phyloP scores from a whole-genome alignment of 2,329 filamentous ascomycete genomes.

The Monosporascus cannonballus region DNA sequence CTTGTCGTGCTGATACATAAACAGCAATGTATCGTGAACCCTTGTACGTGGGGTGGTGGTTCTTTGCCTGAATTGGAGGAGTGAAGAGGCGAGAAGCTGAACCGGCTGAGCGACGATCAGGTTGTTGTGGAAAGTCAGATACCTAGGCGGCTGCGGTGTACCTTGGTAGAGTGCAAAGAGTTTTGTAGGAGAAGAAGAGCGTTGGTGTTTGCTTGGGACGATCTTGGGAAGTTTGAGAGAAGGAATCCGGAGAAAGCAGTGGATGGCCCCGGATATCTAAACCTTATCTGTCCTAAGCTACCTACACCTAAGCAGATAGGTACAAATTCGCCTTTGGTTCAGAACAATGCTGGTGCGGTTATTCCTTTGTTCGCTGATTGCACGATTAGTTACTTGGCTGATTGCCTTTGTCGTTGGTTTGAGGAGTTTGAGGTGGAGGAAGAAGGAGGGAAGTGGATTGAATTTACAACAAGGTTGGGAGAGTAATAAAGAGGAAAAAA shows the following conservation, averaged over 20 bases:
- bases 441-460: not conserved
- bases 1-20: constrained; percentile 97
- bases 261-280: not conserved
- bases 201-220: not conserved
- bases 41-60: constrained; percentile 24
- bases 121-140: not conserved
- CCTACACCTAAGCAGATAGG: not conserved
- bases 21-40: constrained; percentile 51
- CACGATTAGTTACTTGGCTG: not conserved
- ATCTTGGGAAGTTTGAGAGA: not conserved
- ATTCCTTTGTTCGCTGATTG: not conserved
- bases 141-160: not conserved
- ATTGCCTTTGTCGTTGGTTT: not conserved
- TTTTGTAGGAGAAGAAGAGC: not conserved
- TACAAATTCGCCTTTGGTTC: not conserved
- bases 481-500: not conserved
- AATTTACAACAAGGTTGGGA: not conserved
- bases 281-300: not conserved
- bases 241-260: not conserved
- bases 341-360: not conserved
- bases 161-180: not conserved
- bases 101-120: constrained; percentile 11
- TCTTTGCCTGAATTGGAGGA: constrained; percentile 6
- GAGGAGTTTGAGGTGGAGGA: not conserved
- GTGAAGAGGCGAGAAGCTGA: constrained; percentile 6